Evolutionary conservation across 1,284 basidiomycete species (phyloP), one percentile per base, ranked within the genome.

Genomic region (Marasmius sp.): DNA sequence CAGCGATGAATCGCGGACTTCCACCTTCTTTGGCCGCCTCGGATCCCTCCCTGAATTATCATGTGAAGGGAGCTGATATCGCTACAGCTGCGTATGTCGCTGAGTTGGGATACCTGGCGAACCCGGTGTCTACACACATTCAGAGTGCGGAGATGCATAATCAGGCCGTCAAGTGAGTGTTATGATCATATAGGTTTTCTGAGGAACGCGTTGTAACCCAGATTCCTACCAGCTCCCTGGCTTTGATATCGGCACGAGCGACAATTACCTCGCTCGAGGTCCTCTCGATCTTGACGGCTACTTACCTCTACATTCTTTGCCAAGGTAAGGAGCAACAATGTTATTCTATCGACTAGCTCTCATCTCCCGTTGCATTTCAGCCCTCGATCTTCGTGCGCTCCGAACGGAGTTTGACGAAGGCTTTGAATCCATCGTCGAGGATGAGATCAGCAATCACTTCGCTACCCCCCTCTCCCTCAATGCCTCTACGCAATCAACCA

Each of bases 71-170:
- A 8, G 76, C 94, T 58, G 94, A 96, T 71, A 95, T 95, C 65
- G 91, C 89, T 39, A 84, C 85, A 14, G 92, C 93, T 1, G 86
- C 92, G 0, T 94, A 94, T 69, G 83, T 88, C 3, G 84, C 87
- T 45, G 93, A 95, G 75, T 81, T 95, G 37, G 93, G 92, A 27
- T 88, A 85, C 72, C 84, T 94, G 20, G 93, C 93, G 3, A 89
- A 86, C 71, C 93, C 94, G 0, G 93, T 95, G 0, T 90, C 89
- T 12, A 93, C 93, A 2, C 92, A 93, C 70, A 86, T 93, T 38
- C 91, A 94, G 70, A 89, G 87, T 4, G 92, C 92, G 0, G 92
- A 94, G 75, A 92, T 93, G 88, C 91, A 93, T 69, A 95, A 94
- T 69, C 93, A 94, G 73, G 88, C 91, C 49, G 82, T 94, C 69